Percentiles rank a stretch among this genome's conserved stretches.
These are phyloP conservation scores for Xanthoconium stramineum DNA, from an alignment of 768 basidiomycete genomes.

Conservation along the genomic window DNA sequence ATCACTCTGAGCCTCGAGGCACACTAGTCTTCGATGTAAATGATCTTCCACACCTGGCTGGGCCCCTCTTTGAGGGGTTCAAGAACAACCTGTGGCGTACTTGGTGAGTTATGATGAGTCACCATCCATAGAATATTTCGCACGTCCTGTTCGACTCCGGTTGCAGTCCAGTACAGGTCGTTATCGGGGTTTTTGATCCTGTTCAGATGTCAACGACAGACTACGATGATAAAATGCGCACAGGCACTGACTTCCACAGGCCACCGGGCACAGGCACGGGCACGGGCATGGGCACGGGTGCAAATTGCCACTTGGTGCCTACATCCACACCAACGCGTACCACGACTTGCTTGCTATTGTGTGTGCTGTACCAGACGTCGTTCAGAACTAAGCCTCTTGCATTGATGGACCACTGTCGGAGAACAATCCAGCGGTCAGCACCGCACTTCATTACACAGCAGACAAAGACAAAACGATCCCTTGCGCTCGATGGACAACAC, in stretches of 20 bases:
- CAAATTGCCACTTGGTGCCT: not conserved
- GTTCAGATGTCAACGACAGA: not conserved
- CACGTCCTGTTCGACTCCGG: not conserved
- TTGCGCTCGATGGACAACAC: not conserved
- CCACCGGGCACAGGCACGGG: too few species aligned
- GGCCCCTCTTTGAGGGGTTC: too few species aligned
- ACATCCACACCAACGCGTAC: not conserved
- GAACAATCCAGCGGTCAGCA: not conserved
- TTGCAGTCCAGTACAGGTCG: not conserved
- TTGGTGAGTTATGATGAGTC: slow-evolving; percentile 1
- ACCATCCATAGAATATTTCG: not conserved
- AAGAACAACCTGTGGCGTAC: not conserved
- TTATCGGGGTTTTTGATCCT: not conserved
- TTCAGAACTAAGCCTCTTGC: not conserved
- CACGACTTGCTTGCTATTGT: not conserved
- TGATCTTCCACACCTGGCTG: not conserved
- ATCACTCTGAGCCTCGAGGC: too few species aligned
- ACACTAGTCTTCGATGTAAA: too few species aligned
- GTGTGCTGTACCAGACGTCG: not conserved
- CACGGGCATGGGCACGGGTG: too few species aligned
- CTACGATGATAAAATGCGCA: not conserved
- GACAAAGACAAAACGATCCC: too few species aligned
- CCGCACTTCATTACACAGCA: not conserved
- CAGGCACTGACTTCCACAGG: not conserved
- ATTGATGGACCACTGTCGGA: not conserved